Base-by-base conservation (phyloP, 805 yeast species). In the Pichia phayaonensis region DNA sequence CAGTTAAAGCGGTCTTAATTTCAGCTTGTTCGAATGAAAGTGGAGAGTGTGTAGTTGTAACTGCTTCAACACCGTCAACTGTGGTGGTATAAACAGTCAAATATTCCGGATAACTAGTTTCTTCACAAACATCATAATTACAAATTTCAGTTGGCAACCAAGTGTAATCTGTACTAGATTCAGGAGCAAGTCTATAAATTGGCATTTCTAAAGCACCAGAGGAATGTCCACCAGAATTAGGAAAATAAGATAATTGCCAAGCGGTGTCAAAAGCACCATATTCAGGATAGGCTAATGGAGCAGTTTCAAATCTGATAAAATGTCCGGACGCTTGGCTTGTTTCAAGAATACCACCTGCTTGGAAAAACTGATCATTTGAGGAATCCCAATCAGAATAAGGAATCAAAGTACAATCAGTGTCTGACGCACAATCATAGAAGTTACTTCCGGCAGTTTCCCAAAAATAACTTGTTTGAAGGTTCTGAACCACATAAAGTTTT, bases 1-100 rank as follows among this genome's bases (percentile, higher is more conserved):
- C 58, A 52, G 29, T 58, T 55, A 22, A n/a, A 21, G n/a, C 41
- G 42, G 50, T 43, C 21, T 51, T 49, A 24, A 52, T 31, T 20
- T 45, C 10, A 1, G 12, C 27, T 8, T 48, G 21, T 8, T 22
- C 42, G 15, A 24, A 41, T 15, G 46, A 31, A 23, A 54, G 34
- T 2, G 50, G 13, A 4, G 39, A 13, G 24, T 47, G 52, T 10
- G 55, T 54, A 2, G 45, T 40, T 16, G 43, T 21, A 8, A 45
- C 46, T 10, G 45, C 20, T 1, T 34, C 24, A 10, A 10, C 42
- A 22, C 53, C 53, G 21, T 46, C 38, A 10, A 46, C 18, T 24
- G 20, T 42, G 15, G 45, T 48, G 12, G 51, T 46, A 13, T 22
- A 38, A 8, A 42, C 31, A 34, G 21, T 11, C 18, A 38, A 22